Evolutionary conservation across 768 basidiomycete genomes (phyloP).

Genomic region (Ephemerocybe angulata): DNA sequence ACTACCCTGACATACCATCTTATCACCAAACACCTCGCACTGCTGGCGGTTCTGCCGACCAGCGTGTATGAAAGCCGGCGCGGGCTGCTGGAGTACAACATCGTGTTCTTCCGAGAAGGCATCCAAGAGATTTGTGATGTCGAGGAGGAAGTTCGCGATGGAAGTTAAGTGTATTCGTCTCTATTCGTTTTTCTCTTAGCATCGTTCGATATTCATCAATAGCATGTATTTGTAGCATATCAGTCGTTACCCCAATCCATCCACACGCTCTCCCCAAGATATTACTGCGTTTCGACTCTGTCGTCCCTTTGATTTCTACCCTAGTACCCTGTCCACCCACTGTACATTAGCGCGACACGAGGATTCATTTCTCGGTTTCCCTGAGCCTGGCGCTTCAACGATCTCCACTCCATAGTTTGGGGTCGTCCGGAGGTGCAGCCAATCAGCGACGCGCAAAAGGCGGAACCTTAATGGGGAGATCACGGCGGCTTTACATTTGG

Average conservation of each 20-base stretch:
- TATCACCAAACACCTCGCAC: conserved; percentile 66
- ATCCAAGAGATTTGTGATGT: conserved; percentile 79
- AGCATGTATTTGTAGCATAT: conserved; percentile 1
- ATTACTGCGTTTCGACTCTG: neutral
- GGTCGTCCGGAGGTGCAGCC: neutral
- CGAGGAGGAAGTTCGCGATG: conserved; percentile 55
- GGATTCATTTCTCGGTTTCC: neutral
- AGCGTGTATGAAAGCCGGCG: conserved; percentile 67
- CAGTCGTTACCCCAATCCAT: neutral
- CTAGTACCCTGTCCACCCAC: neutral
- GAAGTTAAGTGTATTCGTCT: conserved; percentile 18
- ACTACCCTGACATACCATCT: conserved; percentile 84
- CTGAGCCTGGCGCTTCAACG: too few species aligned
- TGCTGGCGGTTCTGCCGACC: conserved; percentile 72
- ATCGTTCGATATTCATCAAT: neutral
- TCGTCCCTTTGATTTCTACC: neutral
- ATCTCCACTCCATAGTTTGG: too few species aligned
- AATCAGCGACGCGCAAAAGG: neutral
- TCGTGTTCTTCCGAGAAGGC: conserved; percentile 80
- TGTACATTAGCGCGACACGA: neutral
- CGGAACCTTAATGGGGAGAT: neutral
- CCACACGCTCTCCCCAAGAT: neutral
- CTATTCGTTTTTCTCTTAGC: neutral
- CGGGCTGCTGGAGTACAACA: conserved; percentile 82
- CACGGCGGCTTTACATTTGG: neutral